phyloP scores from a whole-genome alignment of 2,329 filamentous ascomycete genomes.

The Cytospora piceicola region DNA sequence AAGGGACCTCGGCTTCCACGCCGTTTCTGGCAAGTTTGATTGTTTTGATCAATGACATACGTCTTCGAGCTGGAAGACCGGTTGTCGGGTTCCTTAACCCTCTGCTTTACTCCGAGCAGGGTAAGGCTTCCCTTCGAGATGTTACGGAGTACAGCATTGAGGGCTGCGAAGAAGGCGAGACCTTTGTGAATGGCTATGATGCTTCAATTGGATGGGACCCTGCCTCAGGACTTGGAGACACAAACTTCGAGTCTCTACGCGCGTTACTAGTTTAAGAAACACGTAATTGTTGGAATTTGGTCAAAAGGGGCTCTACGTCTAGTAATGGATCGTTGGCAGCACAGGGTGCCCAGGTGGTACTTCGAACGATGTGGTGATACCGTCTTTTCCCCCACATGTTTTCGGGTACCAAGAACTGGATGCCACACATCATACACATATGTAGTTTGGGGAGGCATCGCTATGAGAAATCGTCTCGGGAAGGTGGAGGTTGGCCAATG shows the following conservation, averaged over 20 bases:
- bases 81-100: constrained; percentile 65
- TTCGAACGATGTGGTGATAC: too few species aligned
- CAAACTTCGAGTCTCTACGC: background rate
- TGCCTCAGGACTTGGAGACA: constrained; percentile 11
- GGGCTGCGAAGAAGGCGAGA: constrained; percentile 1
- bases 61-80: constrained; percentile 57
- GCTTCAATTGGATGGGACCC: constrained; percentile 48
- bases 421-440: too few species aligned
- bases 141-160: constrained; percentile 33
- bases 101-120: constrained; percentile 54
- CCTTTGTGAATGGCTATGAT: background rate
- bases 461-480: too few species aligned
- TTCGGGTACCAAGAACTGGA: too few species aligned
- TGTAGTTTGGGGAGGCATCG: too few species aligned
- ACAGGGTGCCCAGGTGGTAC: too few species aligned
- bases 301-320: too few species aligned
- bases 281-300: background rate
- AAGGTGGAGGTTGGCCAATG: too few species aligned
- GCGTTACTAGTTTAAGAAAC: background rate
- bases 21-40: constrained; percentile 68
- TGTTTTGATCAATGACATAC: constrained; percentile 65
- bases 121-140: constrained; percentile 36
- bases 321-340: too few species aligned
- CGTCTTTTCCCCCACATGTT: too few species aligned
- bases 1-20: constrained; percentile 56